Conservation (phyloP, 1,284 basidiomycete species). For the Microbotryomycetes sp. region DNA sequence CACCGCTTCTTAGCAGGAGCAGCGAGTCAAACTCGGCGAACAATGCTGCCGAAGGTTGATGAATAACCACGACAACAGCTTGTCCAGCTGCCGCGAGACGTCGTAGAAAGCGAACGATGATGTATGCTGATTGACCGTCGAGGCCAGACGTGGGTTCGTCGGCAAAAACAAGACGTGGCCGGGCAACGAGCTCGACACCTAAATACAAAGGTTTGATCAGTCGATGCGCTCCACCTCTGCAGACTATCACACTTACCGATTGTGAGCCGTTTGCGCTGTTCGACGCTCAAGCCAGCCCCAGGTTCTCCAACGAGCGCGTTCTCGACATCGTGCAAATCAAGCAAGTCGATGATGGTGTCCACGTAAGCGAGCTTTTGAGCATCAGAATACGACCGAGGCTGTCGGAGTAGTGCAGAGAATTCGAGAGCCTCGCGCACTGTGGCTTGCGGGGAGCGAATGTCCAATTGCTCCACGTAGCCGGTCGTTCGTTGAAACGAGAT, state of each 20-base stretch:
- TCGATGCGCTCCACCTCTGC: too few relatives aligned
- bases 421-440: conserved; percentile 54
- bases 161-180: conserved; percentile 41
- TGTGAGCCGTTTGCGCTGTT: conserved; percentile 54
- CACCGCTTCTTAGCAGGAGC: conserved; percentile 9
- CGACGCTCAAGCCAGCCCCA: conserved; percentile 50
- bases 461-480: conserved; percentile 69
- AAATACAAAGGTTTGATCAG: too few relatives aligned
- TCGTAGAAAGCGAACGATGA: conserved; percentile 39
- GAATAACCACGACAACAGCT: neutral
- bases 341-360: conserved; percentile 49
- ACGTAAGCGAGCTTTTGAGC: conserved; percentile 49
- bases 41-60: neutral
- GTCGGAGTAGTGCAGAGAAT: conserved; percentile 55
- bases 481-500: conserved; percentile 50
- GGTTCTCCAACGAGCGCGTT: conserved; percentile 47
- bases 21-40: neutral
- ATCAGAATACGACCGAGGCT: conserved; percentile 47
- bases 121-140: conserved; percentile 36
- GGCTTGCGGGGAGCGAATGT: conserved; percentile 49
- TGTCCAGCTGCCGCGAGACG: conserved; percentile 35
- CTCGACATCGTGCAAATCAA: conserved; percentile 48
- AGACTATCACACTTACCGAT: too few relatives aligned
- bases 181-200: conserved; percentile 54
- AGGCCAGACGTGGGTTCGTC: conserved; percentile 28